Base-by-base conservation (phyloP, 495 filamentous ascomycete genomes). In the Xylaria curta region DNA sequence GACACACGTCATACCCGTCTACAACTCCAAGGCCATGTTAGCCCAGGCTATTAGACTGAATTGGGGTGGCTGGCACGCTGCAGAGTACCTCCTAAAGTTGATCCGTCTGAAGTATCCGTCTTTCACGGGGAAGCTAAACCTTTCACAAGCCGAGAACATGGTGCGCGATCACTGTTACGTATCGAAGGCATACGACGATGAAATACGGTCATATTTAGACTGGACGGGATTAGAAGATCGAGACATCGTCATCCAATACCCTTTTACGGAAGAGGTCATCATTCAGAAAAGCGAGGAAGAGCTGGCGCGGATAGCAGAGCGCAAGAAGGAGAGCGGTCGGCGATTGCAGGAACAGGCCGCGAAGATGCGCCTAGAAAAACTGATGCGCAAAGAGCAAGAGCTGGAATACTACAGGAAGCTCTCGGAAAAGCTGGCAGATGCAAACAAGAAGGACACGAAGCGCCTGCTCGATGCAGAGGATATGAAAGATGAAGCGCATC, bases 361-460 rank as follows among this genome's bases (percentile, higher is more conserved):
- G 3, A 98, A 97, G 79, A 97, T 97, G 92, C 89, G 96, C 21
- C 82, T 99, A 6, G 97, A 99, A 56, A 94, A 97, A 80, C 84
- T 99, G 28, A 93, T 98, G 76, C 92, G 92, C 75, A 98, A 98
- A 81, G 96, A 99, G 81, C 89, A 97, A 78, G 95, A 98, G 76
- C 82, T 98, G 17, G 95, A 97, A 69, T 98, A 97, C 79, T 97
- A 94, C 85, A 93, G 93, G 76, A 88, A 94, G 66, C 83, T 99
- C 5, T 92, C 94, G 69, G 78, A 82, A 19, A 88, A 86, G 21
- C 80, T 97, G 9, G 81, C 78, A 28, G 86, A 88, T 42, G 86
- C 89, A 26, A 93, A 89, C 21, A 99, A 99, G 81, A 97, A 98
- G 76, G 95, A 98, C 74, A 89, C 87, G 8, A 93, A 91, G 74